These are phyloP conservation scores for Sarocladiaceae sp. DNA, from an alignment of 2,329 filamentous ascomycete species.

Conservation along the genomic window DNA sequence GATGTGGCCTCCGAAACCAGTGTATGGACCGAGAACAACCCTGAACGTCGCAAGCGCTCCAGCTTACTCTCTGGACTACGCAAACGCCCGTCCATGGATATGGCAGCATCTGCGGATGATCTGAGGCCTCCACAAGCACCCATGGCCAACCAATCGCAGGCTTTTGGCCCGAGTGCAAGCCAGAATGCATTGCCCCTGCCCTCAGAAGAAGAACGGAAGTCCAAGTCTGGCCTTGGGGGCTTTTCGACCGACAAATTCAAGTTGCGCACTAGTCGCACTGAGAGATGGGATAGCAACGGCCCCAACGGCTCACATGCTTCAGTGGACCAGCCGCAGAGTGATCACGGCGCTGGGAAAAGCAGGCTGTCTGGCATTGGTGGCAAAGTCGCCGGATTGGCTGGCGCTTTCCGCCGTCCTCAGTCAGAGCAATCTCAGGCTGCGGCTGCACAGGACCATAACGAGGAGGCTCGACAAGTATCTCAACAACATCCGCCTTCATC, in stretches of 20 bases:
- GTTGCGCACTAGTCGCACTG: background rate
- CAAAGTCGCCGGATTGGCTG: slow-evolving; percentile 24
- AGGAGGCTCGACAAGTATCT: slow-evolving; percentile 1
- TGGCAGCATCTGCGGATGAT: slow-evolving; percentile 2
- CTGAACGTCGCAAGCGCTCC: slow-evolving; percentile 29
- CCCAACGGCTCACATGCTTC: background rate
- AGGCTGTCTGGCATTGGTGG: slow-evolving; percentile 25
- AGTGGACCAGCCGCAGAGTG: too few relatives aligned
- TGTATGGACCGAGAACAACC: slow-evolving; percentile 29
- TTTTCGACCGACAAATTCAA: slow-evolving; percentile 2
- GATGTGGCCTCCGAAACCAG: slow-evolving; percentile 38
- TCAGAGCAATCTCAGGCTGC: slow-evolving; percentile 9
- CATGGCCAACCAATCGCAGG: background rate
- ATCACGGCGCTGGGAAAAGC: background rate
- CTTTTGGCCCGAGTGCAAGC: background rate
- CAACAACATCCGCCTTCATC: background rate
- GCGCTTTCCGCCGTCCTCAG: slow-evolving; percentile 21
- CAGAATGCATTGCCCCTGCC: slow-evolving; percentile 6
- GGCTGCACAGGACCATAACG: slow-evolving; percentile 1
- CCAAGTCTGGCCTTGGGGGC: background rate
- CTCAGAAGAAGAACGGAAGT: slow-evolving; percentile 5
- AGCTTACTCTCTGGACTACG: slow-evolving; percentile 31
- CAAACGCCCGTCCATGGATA: slow-evolving; percentile 18
- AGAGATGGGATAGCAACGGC: slow-evolving; percentile 1
- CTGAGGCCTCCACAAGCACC: background rate